Evolutionary conservation across 306 rosid species (phyloP), one percentile per base, ranked within the genome.

Genomic region (Rubus idaeus): DNA sequence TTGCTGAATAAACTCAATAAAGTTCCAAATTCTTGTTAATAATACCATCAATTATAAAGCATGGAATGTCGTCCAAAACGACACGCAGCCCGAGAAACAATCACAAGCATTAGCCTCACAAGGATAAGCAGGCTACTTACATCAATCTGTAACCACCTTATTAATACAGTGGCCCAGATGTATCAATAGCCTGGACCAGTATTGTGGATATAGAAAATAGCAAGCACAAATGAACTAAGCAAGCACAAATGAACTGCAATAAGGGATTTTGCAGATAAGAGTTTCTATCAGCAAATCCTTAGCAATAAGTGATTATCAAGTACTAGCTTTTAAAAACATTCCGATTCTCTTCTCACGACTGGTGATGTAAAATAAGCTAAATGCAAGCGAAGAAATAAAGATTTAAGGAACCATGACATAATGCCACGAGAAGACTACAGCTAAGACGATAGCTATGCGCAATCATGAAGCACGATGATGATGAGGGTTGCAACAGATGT

Each of bases 1-100:
- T 70, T 35, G 42, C 65, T 39, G 20, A 55, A 46, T 52, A 6
- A 81, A 64, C 72, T 40, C 5, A 63, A 39, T 20, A 20, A 76
- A 71, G 11, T 16, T 81, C 84, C 44, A 35, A 74, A 30, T 35
- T 73, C 66, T 20, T 55, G 8, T 17, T 10, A 46, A 75, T 47
- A 46, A 30, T 47, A 10, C 61, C 51, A 46, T 61, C 49, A 75
- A 82, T 75, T 40, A 73, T 79, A 79, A 76, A 63, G 69, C 69
- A 82, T 74, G 70, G 89, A 86, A 89, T 84, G 90, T 82, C 87
- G 77, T 73, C 21, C 30, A 30, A 21, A 70, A 78, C 77, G 82
- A 75, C 79, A 81, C 40, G 76, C n/a, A 44, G 74, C 78, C 82
- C 66, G 69, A 58, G 78, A 75, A 74, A 47, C 70, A 60, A 3